Evolutionary conservation across 257 asterid species (phyloP).

Genomic region (Solanum tarapatanum): DNA sequence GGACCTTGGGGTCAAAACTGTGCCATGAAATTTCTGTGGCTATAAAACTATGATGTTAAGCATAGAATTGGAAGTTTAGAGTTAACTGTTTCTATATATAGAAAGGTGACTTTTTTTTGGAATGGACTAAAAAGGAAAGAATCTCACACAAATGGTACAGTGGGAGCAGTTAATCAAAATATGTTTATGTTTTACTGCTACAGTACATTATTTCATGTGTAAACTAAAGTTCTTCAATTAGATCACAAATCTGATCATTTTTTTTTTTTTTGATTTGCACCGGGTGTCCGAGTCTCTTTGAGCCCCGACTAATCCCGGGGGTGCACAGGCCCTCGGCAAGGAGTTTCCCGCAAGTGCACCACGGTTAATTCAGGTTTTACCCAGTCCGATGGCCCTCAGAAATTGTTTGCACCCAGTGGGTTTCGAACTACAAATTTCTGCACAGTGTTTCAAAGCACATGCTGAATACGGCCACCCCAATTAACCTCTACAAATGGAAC

Average conservation of each 20-base stretch:
- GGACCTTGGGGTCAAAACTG: neutral
- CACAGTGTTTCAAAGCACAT: neutral
- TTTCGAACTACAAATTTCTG: neutral
- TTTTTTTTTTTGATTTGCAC: no score
- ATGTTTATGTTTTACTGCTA: neutral
- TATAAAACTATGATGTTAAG: neutral
- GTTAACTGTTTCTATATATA: neutral
- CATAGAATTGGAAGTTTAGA: neutral
- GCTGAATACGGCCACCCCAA: neutral
- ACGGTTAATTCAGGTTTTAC: no score
- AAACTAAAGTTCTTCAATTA: neutral
- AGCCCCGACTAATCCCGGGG: no score
- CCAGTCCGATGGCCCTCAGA: no score
- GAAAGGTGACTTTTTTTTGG: neutral
- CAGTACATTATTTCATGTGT: neutral
- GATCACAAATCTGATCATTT: neutral
- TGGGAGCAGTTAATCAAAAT: neutral
- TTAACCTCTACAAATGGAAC: neutral
- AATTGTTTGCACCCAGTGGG: no score
- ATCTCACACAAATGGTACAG: neutral
- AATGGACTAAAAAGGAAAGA: neutral
- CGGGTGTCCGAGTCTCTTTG: no score
- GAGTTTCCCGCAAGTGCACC: no score
- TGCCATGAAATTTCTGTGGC: neutral
- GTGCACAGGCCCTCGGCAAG: no score